Evolutionary conservation across 2,329 filamentous ascomycete genomes (phyloP).

Genomic region (Zymoseptoria brevis): DNA sequence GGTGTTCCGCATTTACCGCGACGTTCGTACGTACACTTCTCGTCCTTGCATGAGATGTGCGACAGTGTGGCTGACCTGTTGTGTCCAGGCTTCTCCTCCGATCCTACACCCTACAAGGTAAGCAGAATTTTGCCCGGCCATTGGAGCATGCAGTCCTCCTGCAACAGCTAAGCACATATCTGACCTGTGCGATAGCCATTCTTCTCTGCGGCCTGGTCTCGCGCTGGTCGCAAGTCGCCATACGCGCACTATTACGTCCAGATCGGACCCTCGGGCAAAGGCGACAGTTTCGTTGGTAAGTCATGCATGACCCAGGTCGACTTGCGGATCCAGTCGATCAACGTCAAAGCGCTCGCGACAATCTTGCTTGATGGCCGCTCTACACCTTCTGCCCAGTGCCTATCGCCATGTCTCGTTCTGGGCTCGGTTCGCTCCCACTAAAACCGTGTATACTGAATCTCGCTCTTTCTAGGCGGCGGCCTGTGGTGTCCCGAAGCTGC

Average conservation of each 20-base stretch:
- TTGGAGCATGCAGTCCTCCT: neutral
- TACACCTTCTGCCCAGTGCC: neutral
- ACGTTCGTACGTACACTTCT: conserved; percentile 44
- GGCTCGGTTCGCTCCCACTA: neutral
- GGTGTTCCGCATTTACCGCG: conserved; percentile 80
- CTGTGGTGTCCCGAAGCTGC: conserved; percentile 69
- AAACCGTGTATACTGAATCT: conserved; percentile 4
- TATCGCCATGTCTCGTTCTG: neutral
- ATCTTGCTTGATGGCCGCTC: neutral
- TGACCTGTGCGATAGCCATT: conserved; percentile 48
- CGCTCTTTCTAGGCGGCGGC: conserved; percentile 53
- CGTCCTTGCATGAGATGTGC: neutral
- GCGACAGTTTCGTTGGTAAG: conserved; percentile 62
- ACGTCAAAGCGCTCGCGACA: neutral
- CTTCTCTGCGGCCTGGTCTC: conserved; percentile 79
- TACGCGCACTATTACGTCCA: conserved; percentile 88
- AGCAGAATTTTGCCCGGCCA: conserved; percentile 21
- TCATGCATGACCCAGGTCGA: conserved; percentile 11
- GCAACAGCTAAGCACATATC: neutral
- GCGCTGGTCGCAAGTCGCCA: conserved; percentile 77
- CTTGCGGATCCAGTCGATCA: neutral
- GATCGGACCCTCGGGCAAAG: conserved; percentile 51
- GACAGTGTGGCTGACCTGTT: neutral
- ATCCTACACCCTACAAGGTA: conserved; percentile 84
- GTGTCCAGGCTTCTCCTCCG: conserved; percentile 58